These are phyloP conservation scores for Metarhizium album DNA, from an alignment of 2,329 filamentous ascomycete species.

Conservation along the genomic window DNA sequence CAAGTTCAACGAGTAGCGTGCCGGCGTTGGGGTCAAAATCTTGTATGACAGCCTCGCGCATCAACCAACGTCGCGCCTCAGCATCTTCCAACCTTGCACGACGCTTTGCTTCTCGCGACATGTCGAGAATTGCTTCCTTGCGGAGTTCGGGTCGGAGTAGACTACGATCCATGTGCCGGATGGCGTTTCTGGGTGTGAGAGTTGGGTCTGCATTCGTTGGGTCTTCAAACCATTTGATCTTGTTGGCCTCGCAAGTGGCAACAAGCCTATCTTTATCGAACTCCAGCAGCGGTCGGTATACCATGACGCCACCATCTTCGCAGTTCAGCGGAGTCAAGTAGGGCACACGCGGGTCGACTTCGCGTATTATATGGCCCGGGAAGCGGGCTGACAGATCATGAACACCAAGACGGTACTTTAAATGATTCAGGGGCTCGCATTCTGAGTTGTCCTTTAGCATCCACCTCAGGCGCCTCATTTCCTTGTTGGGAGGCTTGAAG, in stretches of 20 bases:
- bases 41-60: conserved; percentile 32
- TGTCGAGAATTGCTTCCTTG: conserved; percentile 48
- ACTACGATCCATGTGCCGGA: conserved; percentile 54
- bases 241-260: conserved; percentile 59
- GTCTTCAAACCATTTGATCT: conserved; percentile 73
- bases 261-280: conserved; percentile 67
- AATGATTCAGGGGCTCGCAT: conserved; percentile 11
- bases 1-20: conserved; percentile 35
- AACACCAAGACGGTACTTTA: conserved; percentile 9
- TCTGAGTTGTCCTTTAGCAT: conserved; percentile 18
- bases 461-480: conserved; percentile 19
- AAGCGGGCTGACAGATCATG: conserved; percentile 17
- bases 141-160: conserved; percentile 60
- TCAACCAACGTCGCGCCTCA: conserved; percentile 45
- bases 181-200: conserved; percentile 69
- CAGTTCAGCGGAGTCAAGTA: conserved; percentile 26
- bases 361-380: conserved; percentile 13
- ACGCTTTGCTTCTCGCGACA: conserved; percentile 43
- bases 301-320: conserved; percentile 55
- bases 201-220: conserved; percentile 68
- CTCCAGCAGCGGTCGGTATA: conserved; percentile 58
- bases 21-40: conserved; percentile 38
- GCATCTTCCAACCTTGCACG: conserved; percentile 34
- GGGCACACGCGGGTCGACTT: conserved; percentile 14
- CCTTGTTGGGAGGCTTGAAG: conserved; percentile 20